Evolutionary conservation across 495 filamentous ascomycete species (phyloP).

Genomic region (Talaromyces thailandensis): DNA sequence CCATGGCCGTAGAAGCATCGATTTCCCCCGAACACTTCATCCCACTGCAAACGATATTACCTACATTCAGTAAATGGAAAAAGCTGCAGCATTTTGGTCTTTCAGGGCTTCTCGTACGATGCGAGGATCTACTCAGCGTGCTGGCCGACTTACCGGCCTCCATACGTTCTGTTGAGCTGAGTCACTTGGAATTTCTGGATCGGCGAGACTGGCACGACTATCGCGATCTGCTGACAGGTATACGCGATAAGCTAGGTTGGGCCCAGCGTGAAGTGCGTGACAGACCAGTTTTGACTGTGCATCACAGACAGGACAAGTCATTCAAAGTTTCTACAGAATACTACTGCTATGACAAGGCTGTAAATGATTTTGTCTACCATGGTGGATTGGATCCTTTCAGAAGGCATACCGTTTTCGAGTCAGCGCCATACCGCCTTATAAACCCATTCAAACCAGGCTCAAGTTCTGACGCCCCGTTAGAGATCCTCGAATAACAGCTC

Average conservation of each 20-base stretch:
- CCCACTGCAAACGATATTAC: not conserved
- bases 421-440: no score
- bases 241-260: not conserved
- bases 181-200: not conserved
- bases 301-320: not conserved
- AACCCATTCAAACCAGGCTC: no score
- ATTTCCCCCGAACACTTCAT: not conserved
- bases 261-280: not conserved
- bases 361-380: not conserved
- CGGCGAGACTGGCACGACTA: not conserved
- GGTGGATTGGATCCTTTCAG: not conserved
- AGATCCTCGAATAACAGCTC: not conserved
- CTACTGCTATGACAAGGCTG: not conserved
- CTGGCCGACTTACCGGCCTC: not conserved
- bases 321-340: not conserved
- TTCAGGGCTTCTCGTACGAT: not conserved
- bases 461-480: not conserved
- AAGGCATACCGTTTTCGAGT: not conserved
- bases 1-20: no score
- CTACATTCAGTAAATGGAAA: not conserved
- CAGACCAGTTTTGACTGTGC: not conserved
- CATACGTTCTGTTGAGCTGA: not conserved
- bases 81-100: conserved; percentile 4
- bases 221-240: not conserved
- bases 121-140: not conserved